Evolutionary conservation across 768 basidiomycete genomes (phyloP), one percentile per base, ranked within the genome.

Genomic region (Panus rudis): DNA sequence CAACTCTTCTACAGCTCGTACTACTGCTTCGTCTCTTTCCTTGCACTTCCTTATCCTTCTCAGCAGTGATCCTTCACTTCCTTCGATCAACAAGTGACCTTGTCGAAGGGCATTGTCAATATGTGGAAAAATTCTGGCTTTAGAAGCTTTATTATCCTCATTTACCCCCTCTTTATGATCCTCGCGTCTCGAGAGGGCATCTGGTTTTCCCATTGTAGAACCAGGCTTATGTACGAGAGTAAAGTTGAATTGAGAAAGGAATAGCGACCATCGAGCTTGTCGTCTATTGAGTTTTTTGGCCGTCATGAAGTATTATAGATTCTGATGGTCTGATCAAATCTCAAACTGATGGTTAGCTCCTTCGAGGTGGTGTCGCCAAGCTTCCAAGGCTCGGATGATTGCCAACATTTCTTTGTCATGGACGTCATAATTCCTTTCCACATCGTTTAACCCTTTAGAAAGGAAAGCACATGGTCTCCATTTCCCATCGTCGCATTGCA

Each of bases 311-410:
- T 22, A 43, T 25, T 20, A 11, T 4, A 44, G 37, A 24, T 44
- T 44, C 23, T 37, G 13, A 20, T 44, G 37, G 24, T 44, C 35
- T 3, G 43, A 22, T 14, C 16, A 38, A 24, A 44, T 38, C 14
- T 24, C 35, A n/a, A 44, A 11, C 14, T 35, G 10, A 4, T 7
- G 20, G 28, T 10, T 30, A 3, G 27, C 7, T 2, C 34, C 43
- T 20, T 44, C 21, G 19, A 44, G 25, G 16, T 21, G 34, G 3
- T 44, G 33, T 11, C 23, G 20, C 34, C 24, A 44, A 5, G 35
- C 43, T n/a, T 24, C 22, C 4, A 44, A 22, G 3, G 43, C 43
- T 26, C 24, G 13, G 10, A 38, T 38, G 34, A 44, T 44, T 7
- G 35, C 41, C 5, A 42, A 20, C 14, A 42, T 8, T 33, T 42